Percentiles rank a stretch among this genome's conserved stretches.
phyloP scores from a whole-genome alignment of 1,139 yeast species.

The Yamadazyma mexicana region DNA sequence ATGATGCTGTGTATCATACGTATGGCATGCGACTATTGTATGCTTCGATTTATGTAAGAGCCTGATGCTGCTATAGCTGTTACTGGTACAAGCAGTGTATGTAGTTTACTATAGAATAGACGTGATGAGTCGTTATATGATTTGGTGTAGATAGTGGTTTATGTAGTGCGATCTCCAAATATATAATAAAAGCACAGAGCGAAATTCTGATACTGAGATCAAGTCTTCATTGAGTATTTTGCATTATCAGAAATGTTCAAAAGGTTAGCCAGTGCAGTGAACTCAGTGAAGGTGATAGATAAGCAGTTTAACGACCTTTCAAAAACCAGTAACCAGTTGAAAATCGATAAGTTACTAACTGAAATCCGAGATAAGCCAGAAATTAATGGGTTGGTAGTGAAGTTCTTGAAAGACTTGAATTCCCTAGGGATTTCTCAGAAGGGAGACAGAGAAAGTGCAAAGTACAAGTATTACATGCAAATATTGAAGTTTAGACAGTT shows the following conservation, averaged over 20 bases:
- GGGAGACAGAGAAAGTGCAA: constrained; percentile 9
- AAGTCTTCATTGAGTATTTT: too few relatives aligned
- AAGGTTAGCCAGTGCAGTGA: constrained; percentile 26
- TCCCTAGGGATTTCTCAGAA: constrained; percentile 29
- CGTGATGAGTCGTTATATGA: too few relatives aligned
- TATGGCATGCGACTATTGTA: too few relatives aligned
- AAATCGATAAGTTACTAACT: constrained; percentile 25
- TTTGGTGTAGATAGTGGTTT: too few relatives aligned
- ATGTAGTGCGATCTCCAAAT: too few relatives aligned
- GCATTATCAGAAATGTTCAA: constrained; percentile 12
- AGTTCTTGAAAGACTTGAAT: constrained; percentile 34
- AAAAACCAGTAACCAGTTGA: constrained; percentile 19
- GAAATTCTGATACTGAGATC: too few relatives aligned
- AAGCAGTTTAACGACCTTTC: constrained; percentile 20
- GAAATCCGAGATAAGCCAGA: constrained; percentile 31
- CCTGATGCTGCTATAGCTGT: too few relatives aligned
- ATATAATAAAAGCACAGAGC: too few relatives aligned
- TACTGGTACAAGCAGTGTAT: too few relatives aligned
- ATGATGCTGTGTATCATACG: too few relatives aligned
- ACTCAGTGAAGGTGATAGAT: constrained; percentile 33
- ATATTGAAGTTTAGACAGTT: constrained; percentile 26
- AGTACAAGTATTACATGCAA: constrained; percentile 20
- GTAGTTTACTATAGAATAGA: too few relatives aligned
- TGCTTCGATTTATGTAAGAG: too few relatives aligned
- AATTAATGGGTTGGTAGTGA: constrained; percentile 28